Evolutionary conservation across 2,329 filamentous ascomycete genomes (phyloP), one percentile per base, ranked within the genome.

Genomic region (Colletotrichum salicis): DNA sequence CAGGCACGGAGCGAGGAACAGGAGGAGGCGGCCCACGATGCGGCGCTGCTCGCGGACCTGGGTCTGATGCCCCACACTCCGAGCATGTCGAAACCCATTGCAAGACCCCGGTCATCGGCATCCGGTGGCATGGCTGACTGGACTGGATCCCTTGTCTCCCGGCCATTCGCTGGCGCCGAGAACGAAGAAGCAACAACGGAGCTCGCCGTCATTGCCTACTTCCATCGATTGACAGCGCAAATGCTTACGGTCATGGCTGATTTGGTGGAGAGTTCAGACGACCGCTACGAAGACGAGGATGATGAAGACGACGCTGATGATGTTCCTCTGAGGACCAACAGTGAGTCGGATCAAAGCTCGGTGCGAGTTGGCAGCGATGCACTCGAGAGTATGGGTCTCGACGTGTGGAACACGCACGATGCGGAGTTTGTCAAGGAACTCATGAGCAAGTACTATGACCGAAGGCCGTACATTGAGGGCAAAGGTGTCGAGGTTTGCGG

Each of bases 141-240:
- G 2, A 78, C 87, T 33, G 78, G 82, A 6, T 87, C 85, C 27
- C 79, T 88, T 22, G 82, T 78, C 51, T 75, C 74, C 13, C 74
- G 75, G 11, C 74, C 77, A 0, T 62, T 72, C 1, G 67, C 70
- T 5, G 74, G 67, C 5, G 77, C 68, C 5, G 76, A 76, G 4
- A 77, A 77, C 7, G 82, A 84, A 33, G 84, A 88, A 74, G 87
- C 87, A 56, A 80, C 83, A 58, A 79, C 88, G 12, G 92, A 95
- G 78, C 90, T 94, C 72, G 89, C 91, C 52, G 88, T 94, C 62
- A 93, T 95, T 66, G 91, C 93, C 1, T 96, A 95, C 80, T 96
- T 96, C 80, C 93, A 95, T 81, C 89, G 93, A 1, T 85, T 94
- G 63, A 95, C 93, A 0, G 88, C 89, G 2, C 86, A 89, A 75